These are phyloP conservation scores for Zea luxurians DNA, from an alignment of 176 grass and related monocot genomes.

Conservation along the genomic window DNA sequence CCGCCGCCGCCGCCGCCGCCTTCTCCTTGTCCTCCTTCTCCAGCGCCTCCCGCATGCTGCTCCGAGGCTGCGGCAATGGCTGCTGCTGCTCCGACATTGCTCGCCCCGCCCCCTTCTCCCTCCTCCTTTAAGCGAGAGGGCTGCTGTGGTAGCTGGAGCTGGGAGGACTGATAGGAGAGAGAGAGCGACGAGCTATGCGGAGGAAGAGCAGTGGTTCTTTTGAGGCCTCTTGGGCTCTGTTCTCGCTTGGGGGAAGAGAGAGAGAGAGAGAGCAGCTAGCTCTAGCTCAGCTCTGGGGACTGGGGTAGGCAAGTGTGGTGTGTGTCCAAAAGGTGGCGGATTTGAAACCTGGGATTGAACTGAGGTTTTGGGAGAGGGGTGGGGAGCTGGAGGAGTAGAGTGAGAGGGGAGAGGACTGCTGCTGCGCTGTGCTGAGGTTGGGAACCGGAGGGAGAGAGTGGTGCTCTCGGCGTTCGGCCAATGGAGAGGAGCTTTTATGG, in stretches of 20 bases:
- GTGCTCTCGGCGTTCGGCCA: conserved; percentile 28
- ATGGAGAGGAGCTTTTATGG: conserved; percentile 45
- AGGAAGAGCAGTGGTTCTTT: conserved; percentile 46
- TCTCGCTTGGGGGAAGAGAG: neutral
- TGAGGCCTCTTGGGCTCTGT: conserved; percentile 34
- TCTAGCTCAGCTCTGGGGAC: neutral
- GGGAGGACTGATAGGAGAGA: conserved; percentile 24
- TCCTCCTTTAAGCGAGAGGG: conserved; percentile 15
- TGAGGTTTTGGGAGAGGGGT: conserved; percentile 37
- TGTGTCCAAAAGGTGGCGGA: conserved; percentile 44
- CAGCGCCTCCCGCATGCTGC: conserved; percentile 79
- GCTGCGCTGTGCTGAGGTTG: neutral
- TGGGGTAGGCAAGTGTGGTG: neutral
- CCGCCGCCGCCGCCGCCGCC: conserved; percentile 40
- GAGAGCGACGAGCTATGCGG: neutral
- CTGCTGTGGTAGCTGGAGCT: neutral
- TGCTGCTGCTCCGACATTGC: conserved; percentile 75
- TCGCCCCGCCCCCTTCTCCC: neutral
- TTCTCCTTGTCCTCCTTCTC: conserved; percentile 83
- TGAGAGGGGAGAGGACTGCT: neutral
- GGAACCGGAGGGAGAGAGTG: neutral
- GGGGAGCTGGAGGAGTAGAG: neutral
- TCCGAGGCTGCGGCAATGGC: conserved; percentile 55
- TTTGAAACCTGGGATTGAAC: conserved; percentile 43
- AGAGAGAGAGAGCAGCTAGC: neutral